phyloP scores from a whole-genome alignment of 2,329 filamentous ascomycete genomes.

The Aspergillus carbonarius region DNA sequence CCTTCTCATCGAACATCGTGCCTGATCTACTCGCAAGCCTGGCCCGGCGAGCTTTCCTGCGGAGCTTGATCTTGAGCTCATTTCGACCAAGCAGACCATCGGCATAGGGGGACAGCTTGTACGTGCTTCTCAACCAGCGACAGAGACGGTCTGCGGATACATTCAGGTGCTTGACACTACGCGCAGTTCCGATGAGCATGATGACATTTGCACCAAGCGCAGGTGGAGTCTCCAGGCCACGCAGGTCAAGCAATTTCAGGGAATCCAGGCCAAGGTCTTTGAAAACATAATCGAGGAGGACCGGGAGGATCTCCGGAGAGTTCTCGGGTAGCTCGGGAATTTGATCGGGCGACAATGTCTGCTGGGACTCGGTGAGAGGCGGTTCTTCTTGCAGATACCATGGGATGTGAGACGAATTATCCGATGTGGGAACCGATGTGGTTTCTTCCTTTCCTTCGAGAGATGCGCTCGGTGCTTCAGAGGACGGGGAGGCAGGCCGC shows the following conservation, averaged over 20 bases:
- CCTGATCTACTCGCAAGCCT: constrained; percentile 74
- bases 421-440: background rate
- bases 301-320: constrained; percentile 68
- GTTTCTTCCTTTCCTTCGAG: background rate
- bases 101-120: constrained; percentile 72
- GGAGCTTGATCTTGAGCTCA: constrained; percentile 83
- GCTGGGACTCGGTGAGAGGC: constrained; percentile 38
- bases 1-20: constrained; percentile 57
- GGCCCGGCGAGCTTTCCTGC: constrained; percentile 75
- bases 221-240: constrained; percentile 78
- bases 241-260: constrained; percentile 76
- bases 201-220: constrained; percentile 84
- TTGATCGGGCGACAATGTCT: constrained; percentile 53
- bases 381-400: constrained; percentile 80
- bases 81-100: constrained; percentile 88
- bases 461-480: background rate
- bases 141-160: constrained; percentile 87
- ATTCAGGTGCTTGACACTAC: constrained; percentile 90
- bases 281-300: constrained; percentile 74
- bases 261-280: constrained; percentile 85
- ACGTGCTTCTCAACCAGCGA: constrained; percentile 73
- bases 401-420: constrained; percentile 49
- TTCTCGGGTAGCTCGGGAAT: constrained; percentile 66
- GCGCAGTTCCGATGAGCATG: constrained; percentile 89
- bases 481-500: constrained; percentile 17